These are phyloP conservation scores for Tetrahymena malaccensis DNA, from an alignment of 73 alveolate genomes.

Conservation along the genomic window DNA sequence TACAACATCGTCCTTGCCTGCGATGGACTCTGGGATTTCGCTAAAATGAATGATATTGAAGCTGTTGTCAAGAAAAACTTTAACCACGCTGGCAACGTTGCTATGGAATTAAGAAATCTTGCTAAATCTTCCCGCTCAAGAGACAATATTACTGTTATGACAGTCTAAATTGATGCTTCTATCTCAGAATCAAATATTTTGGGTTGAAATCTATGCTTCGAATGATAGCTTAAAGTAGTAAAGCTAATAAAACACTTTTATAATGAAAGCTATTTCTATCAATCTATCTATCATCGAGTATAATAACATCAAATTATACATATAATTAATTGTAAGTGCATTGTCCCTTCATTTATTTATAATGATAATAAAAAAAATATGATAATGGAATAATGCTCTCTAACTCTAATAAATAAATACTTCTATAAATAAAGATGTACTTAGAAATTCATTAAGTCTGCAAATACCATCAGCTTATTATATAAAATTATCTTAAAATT, in stretches of 20 bases:
- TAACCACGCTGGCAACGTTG: not conserved
- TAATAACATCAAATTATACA: not conserved
- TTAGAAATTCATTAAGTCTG: not conserved
- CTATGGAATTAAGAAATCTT: not conserved
- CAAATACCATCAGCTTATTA: not conserved
- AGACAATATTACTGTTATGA: not conserved
- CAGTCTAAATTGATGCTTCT: not conserved
- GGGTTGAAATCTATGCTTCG: not conserved
- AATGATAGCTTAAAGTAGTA: not conserved
- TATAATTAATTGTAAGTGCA: not conserved
- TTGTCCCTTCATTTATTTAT: not conserved
- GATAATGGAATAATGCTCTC: not conserved
- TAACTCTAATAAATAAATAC: not conserved
- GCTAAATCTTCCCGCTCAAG: not conserved
- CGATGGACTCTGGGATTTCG: constrained; percentile 1
- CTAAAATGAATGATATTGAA: not conserved
- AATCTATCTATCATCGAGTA: not conserved
- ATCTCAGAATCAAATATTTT: not conserved
- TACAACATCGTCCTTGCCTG: not conserved
- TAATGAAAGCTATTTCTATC: not conserved
- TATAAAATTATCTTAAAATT: not conserved
- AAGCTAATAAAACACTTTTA: not conserved
- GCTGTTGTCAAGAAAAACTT: not conserved
- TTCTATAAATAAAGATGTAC: not conserved
- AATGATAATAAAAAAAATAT: not conserved